A percentile compares a stretch with the other conserved stretches of the same genome.
phyloP scores from a whole-genome alignment of 352 stramenopile genomes.

The Pythium utonaiense region DNA sequence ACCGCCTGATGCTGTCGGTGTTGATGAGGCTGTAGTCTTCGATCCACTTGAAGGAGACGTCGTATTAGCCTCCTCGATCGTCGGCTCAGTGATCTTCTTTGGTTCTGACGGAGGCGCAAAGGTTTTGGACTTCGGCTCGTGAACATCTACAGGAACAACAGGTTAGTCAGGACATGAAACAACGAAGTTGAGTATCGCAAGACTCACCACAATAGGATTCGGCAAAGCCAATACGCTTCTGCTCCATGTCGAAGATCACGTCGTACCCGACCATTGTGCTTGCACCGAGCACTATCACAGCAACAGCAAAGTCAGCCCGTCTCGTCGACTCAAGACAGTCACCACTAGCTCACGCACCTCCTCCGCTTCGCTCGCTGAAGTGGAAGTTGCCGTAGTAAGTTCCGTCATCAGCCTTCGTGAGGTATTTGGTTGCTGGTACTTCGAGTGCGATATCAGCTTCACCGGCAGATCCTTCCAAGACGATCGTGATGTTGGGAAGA shows the following conservation, averaged over 20 bases:
- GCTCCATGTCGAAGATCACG: constrained; percentile 82
- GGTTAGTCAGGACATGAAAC: background rate
- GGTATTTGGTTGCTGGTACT: constrained; percentile 62
- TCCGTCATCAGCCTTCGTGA: constrained; percentile 45
- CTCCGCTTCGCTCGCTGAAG: constrained; percentile 74
- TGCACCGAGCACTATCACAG: constrained; percentile 58
- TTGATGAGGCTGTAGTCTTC: background rate
- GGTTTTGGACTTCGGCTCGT: constrained; percentile 8
- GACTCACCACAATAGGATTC: constrained; percentile 61
- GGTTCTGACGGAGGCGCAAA: constrained; percentile 14
- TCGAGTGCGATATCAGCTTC: constrained; percentile 59
- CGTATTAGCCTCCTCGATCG: constrained; percentile 13
- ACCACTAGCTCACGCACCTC: constrained; percentile 38
- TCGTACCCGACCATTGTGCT: constrained; percentile 80
- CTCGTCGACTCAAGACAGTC: background rate
- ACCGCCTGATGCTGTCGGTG: background rate
- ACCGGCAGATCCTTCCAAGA: constrained; percentile 45
- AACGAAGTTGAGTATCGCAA: background rate
- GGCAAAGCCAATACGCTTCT: constrained; percentile 75
- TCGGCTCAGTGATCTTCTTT: constrained; percentile 20
- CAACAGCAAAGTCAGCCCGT: background rate
- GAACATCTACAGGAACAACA: background rate
- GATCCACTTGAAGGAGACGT: background rate
- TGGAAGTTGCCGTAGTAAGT: constrained; percentile 72
- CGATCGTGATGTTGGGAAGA: constrained; percentile 65